Evolutionary conservation across 257 asterid species (phyloP).

Genomic region (Salvia splendens): DNA sequence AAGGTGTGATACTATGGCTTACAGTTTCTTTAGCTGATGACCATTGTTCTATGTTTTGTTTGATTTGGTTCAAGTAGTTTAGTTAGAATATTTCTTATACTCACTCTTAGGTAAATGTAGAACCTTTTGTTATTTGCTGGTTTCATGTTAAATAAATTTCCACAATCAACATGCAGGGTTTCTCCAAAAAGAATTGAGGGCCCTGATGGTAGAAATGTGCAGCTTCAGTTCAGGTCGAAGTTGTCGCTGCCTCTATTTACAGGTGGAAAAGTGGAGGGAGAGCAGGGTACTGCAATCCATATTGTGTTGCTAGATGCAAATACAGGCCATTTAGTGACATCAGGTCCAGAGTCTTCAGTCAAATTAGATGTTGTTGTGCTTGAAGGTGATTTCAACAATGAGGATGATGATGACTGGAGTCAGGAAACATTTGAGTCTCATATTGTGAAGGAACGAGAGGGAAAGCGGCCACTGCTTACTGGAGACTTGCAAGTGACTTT

Average conservation of each 20-base stretch:
- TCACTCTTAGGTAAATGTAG: not conserved
- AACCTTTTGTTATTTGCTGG: conserved; percentile 20
- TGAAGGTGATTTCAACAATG: conserved; percentile 89
- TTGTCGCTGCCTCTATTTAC: conserved; percentile 85
- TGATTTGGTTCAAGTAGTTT: conserved; percentile 21
- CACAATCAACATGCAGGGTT: conserved; percentile 51
- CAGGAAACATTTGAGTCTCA: conserved; percentile 83
- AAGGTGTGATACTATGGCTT: conserved; percentile 45
- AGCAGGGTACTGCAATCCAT: conserved; percentile 78
- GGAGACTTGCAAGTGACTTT: conserved; percentile 83
- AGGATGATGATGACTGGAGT: conserved; percentile 86
- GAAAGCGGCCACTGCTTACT: conserved; percentile 85
- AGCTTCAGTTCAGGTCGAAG: conserved; percentile 83
- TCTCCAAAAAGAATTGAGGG: conserved; percentile 92
- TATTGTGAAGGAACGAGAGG: conserved; percentile 87
- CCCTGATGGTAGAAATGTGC: conserved; percentile 76
- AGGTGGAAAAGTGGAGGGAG: conserved; percentile 93
- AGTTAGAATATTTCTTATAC: conserved; percentile 19
- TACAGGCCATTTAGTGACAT: conserved; percentile 64
- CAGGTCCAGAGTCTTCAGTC: conserved; percentile 77
- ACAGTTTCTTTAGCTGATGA: conserved; percentile 22
- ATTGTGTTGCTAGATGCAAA: conserved; percentile 71
- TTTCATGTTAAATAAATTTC: conserved; percentile 26
- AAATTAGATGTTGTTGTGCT: conserved; percentile 77
- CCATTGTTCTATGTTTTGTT: conserved; percentile 23